phyloP scores from a whole-genome alignment of 2,329 filamentous ascomycete genomes.

The Cladosporium sp. region DNA sequence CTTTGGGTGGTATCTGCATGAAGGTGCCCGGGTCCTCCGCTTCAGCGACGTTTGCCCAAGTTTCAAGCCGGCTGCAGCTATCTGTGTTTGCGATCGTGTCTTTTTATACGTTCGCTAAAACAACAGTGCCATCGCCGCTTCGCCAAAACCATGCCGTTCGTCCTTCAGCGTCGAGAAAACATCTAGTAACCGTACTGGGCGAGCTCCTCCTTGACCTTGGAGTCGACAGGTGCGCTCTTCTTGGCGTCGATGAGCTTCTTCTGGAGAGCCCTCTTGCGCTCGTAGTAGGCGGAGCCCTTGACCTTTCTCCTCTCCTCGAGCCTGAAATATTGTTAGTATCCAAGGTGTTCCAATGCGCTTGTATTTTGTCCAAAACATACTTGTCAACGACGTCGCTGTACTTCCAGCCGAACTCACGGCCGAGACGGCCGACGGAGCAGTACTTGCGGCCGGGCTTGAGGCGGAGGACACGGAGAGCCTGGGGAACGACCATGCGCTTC shows the following conservation, averaged over 20 bases:
- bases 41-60: constrained; percentile 17
- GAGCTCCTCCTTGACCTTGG: constrained; percentile 85
- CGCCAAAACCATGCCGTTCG: constrained; percentile 18
- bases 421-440: constrained; percentile 97
- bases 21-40: constrained; percentile 16
- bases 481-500: constrained; percentile 99
- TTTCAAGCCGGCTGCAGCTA: constrained; percentile 16
- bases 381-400: constrained; percentile 99
- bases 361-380: constrained; percentile 59
- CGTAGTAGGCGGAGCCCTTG: constrained; percentile 99
- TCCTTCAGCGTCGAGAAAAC: constrained; percentile 19
- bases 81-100: constrained; percentile 19
- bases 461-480: constrained; percentile 93
- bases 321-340: constrained; percentile 51
- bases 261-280: constrained; percentile 96
- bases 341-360: background rate
- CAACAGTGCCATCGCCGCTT: constrained; percentile 19
- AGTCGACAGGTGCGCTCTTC: constrained; percentile 85
- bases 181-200: constrained; percentile 87
- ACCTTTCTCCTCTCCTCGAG: constrained; percentile 99
- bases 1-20: constrained; percentile 19
- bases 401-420: constrained; percentile 99
- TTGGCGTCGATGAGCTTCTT: constrained; percentile 89
- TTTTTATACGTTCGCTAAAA: constrained; percentile 20
- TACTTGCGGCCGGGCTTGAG: constrained; percentile 99